phyloP scores from a whole-genome alignment of 2,329 filamentous ascomycete genomes.

The Tolypocladium inflatum region DNA sequence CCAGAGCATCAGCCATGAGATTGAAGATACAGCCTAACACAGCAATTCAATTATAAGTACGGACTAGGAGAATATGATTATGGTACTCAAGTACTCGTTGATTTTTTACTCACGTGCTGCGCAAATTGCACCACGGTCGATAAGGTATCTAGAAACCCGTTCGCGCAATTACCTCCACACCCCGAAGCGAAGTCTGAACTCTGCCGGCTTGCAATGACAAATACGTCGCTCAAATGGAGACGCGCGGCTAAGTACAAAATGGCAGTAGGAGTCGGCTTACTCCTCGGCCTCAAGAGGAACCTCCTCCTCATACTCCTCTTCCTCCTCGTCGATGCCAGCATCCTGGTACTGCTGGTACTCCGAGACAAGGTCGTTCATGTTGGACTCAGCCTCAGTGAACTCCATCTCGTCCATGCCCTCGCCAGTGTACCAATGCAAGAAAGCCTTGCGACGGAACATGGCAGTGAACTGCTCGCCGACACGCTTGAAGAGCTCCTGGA shows the following conservation, averaged over 20 bases:
- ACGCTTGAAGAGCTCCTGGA: conserved; percentile 99
- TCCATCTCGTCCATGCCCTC: conserved; percentile 99
- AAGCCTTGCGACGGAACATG: conserved; percentile 99
- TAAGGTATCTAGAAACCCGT: conserved; percentile 7
- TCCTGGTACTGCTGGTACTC: conserved; percentile 99
- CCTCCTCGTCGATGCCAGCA: conserved; percentile 90
- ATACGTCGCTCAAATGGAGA: background rate
- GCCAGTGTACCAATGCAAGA: conserved; percentile 99
- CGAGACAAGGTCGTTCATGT: conserved; percentile 99
- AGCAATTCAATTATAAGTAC: background rate
- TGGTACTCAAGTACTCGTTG: background rate
- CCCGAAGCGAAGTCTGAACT: conserved; percentile 20
- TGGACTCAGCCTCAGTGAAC: conserved; percentile 99
- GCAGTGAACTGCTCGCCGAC: conserved; percentile 98
- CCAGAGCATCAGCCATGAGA: background rate
- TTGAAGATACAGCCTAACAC: background rate
- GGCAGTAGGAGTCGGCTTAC: conserved; percentile 10
- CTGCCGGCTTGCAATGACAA: conserved; percentile 10
- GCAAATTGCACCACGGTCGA: background rate
- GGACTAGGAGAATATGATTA: too few species aligned
- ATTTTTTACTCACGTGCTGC: background rate
- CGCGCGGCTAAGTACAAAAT: background rate
- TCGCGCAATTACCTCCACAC: conserved; percentile 10
- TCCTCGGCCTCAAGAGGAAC: conserved; percentile 63
- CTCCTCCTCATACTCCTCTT: conserved; percentile 93